Evolutionary conservation across 2,329 filamentous ascomycete species (phyloP), one percentile per base, ranked within the genome.

Genomic region (Scytalidium sp.): DNA sequence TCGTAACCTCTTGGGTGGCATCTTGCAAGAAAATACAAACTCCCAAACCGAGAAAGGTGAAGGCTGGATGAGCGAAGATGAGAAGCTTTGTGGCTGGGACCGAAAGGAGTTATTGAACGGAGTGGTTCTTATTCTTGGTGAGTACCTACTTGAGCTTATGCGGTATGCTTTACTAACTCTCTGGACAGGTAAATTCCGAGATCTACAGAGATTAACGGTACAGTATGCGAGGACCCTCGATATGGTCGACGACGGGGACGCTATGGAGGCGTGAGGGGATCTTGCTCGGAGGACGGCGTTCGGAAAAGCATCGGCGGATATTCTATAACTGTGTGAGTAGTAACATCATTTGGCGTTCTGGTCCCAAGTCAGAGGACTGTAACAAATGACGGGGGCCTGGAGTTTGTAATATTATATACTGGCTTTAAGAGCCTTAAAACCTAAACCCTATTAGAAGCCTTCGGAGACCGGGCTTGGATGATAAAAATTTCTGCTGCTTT

Each of bases 201-300:
- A 97, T 65, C 76, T 99, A 23, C 94, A 99, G 68, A 81, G 94
- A 21, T 80, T 97, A 40, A 96, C 90, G n/a, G 89, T 97, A 21
- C 93, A 95, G 55, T 97, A 97, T 67, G 93, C 93, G 11, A 84
- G 89, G 55, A 74, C 91, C n/a, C 74, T 95, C 19, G 88, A 87
- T 49, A 73, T 89, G 60, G 57, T 60, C 32, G 60, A 62, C 41
- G 61, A 63, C 19, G 62, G 64, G 11, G 60, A 64, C 51, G 57
- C 19, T 32, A 41, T 25, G 5, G 39, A 45, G 40, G 47, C 41
- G 32, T 36, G 32, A 36, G 32, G 32, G 15, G 17, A 36, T n/a
- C 32, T 36, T 36, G 17, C 8, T 36, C 32, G 13, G 13, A 36
- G 32, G 32, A 15, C 15, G 32, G 32, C 32, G 32, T 36, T 36